Conservation (phyloP, 331 rosid genomes). For the Ulmus americana region DNA sequence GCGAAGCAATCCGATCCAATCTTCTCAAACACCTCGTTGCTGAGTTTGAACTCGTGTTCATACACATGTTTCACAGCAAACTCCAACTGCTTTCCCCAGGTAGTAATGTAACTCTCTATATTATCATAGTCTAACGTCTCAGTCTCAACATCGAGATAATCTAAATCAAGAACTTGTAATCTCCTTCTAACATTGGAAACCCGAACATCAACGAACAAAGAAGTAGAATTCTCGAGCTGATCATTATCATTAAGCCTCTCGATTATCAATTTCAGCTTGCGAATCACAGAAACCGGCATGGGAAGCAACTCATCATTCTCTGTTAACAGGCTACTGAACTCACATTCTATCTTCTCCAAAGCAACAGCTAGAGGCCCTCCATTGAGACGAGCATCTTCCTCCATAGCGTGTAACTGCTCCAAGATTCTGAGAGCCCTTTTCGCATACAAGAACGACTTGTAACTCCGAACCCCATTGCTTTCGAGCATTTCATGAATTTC, state of each 20-base stretch:
- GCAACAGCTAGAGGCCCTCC: constrained; percentile 71
- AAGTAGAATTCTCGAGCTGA: constrained; percentile 44
- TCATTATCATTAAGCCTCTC: constrained; percentile 48
- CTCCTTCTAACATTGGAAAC: constrained; percentile 45
- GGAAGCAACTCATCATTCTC: constrained; percentile 36
- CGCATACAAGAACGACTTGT: constrained; percentile 31
- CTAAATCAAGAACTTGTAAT: constrained; percentile 55
- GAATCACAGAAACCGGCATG: constrained; percentile 33
- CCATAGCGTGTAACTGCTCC: constrained; percentile 40
- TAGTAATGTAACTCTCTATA: constrained; percentile 37
- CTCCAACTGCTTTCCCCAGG: constrained; percentile 66
- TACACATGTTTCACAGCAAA: constrained; percentile 44
- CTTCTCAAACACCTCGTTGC: constrained; percentile 44
- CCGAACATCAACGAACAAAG: constrained; percentile 52
- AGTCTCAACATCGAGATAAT: constrained; percentile 45
- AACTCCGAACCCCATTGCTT: constrained; percentile 29
- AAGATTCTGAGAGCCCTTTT: constrained; percentile 45
- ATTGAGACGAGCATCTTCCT: constrained; percentile 29
- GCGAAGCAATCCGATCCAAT: constrained; percentile 49
- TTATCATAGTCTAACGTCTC: constrained; percentile 29
- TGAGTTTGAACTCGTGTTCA: constrained; percentile 46
- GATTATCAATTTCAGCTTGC: constrained; percentile 43
- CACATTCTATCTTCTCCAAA: constrained; percentile 55
- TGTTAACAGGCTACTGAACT: constrained; percentile 46
- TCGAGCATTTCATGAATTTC: constrained; percentile 41